A percentile compares a stretch with the other conserved stretches of the same genome.
Conservation (phyloP, 352 stramenopile species). For the Thraustochytrium sp. region DNA sequence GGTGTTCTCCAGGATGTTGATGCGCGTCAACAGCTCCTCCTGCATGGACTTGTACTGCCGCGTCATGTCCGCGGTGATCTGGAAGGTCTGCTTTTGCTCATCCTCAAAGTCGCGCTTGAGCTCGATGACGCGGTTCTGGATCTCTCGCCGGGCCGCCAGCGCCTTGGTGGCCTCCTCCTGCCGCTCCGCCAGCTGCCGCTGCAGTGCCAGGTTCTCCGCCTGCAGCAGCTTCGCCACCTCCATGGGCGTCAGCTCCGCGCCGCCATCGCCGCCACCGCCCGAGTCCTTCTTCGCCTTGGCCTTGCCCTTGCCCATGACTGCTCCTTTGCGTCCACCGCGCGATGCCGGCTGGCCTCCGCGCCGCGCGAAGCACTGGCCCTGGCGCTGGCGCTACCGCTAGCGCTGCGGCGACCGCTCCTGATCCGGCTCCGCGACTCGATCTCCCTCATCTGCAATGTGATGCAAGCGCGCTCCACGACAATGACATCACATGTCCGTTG, state of each 20-base stretch:
- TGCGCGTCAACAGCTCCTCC: conserved; percentile 59
- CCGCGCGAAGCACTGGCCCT: background rate
- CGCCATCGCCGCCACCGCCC: conserved; percentile 7
- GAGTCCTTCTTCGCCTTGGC: conserved; percentile 28
- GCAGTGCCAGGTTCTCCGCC: conserved; percentile 26
- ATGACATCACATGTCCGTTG: too few species aligned
- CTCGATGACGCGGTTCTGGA: conserved; percentile 68
- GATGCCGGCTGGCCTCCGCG: background rate
- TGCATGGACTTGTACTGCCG: conserved; percentile 92
- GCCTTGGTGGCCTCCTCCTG: conserved; percentile 74
- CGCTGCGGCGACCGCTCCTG: too few species aligned
- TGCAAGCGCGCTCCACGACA: too few species aligned
- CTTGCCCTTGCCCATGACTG: conserved; percentile 17
- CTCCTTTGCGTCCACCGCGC: background rate
- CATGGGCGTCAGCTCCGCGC: conserved; percentile 33
- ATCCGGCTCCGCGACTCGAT: too few species aligned
- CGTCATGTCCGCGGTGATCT: conserved; percentile 90
- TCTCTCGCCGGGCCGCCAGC: conserved; percentile 74
- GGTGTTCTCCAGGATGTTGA: conserved; percentile 75
- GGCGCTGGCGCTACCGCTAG: background rate
- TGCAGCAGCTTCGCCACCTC: conserved; percentile 37
- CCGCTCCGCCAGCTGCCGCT: conserved; percentile 62
- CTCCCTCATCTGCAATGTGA: too few species aligned
- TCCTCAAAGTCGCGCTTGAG: conserved; percentile 75
- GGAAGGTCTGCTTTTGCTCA: conserved; percentile 75